Conservation (phyloP, 345 rosid species). For the Firmiana major region DNA sequence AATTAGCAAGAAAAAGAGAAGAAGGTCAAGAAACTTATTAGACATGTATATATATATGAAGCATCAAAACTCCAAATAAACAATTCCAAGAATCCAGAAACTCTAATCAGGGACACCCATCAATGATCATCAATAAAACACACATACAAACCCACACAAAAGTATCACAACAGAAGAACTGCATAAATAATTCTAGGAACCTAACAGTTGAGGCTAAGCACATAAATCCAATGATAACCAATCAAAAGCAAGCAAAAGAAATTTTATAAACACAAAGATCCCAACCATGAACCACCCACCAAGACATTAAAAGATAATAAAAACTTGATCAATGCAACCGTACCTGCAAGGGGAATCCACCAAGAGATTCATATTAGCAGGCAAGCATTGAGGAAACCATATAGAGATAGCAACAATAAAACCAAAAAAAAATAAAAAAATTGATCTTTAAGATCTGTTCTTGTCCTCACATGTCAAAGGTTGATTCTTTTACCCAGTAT, state of each 20-base stretch:
- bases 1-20: background rate
- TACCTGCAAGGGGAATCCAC: conserved; percentile 2
- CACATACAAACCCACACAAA: background rate
- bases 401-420: background rate
- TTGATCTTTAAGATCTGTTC: conserved; percentile 4
- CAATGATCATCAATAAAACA: background rate
- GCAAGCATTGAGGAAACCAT: background rate
- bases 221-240: conserved; percentile 13
- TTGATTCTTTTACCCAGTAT: background rate
- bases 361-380: background rate
- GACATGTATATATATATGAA: background rate
- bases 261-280: background rate
- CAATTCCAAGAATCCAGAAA: background rate
- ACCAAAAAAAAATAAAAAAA: no score
- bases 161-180: background rate
- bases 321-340: background rate
- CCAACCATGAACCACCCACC: conserved; percentile 4
- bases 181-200: background rate
- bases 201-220: background rate
- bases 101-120: background rate
- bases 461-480: background rate
- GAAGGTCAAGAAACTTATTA: background rate
- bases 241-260: conserved; percentile 4
- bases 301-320: background rate
- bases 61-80: background rate